Percentiles rank a stretch among this genome's conserved stretches.
These are phyloP conservation scores for Fusarium temperatum DNA, from an alignment of 2,329 filamentous ascomycete species.

Conservation along the genomic window DNA sequence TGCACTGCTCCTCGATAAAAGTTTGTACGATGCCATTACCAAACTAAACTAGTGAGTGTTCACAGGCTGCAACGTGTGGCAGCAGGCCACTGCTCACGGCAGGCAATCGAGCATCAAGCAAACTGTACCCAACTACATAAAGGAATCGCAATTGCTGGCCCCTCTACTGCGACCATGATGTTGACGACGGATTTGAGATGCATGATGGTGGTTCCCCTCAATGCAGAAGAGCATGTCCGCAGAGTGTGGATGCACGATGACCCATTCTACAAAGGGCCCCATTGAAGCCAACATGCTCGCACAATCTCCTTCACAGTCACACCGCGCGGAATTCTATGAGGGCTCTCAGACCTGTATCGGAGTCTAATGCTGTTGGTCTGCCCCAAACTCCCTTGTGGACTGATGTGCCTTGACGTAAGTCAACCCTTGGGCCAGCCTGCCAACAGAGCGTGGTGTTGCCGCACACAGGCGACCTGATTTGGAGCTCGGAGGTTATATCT, in stretches of 20 bases:
- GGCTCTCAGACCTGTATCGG: slow-evolving; percentile 24
- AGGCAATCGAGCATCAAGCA: neutral
- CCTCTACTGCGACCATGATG: slow-evolving; percentile 2
- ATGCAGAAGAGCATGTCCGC: slow-evolving; percentile 37
- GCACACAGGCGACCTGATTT: slow-evolving; percentile 41
- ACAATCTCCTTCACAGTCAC: slow-evolving; percentile 27
- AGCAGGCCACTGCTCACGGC: neutral
- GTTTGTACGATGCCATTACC: slow-evolving; percentile 11
- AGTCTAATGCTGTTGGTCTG: slow-evolving; percentile 36
- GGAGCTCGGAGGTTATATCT: slow-evolving; percentile 40
- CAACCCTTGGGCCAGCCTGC: slow-evolving; percentile 26
- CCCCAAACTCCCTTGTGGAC: slow-evolving; percentile 36
- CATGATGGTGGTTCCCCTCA: slow-evolving; percentile 35
- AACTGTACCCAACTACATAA: neutral
- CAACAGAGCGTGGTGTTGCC: slow-evolving; percentile 37
- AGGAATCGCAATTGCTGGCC: slow-evolving; percentile 5
- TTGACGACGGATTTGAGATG: slow-evolving; percentile 24
- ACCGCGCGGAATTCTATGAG: slow-evolving; percentile 21
- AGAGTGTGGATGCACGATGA: slow-evolving; percentile 37
- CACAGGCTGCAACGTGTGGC: slow-evolving; percentile 2
- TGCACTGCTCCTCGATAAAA: slow-evolving; percentile 18
- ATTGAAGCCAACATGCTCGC: slow-evolving; percentile 32
- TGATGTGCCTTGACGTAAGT: slow-evolving; percentile 45
- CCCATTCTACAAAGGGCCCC: slow-evolving; percentile 38
- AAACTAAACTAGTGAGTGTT: slow-evolving; percentile 9